Conservation (phyloP, 805 yeast species). For the Priceomyces castillae region DNA sequence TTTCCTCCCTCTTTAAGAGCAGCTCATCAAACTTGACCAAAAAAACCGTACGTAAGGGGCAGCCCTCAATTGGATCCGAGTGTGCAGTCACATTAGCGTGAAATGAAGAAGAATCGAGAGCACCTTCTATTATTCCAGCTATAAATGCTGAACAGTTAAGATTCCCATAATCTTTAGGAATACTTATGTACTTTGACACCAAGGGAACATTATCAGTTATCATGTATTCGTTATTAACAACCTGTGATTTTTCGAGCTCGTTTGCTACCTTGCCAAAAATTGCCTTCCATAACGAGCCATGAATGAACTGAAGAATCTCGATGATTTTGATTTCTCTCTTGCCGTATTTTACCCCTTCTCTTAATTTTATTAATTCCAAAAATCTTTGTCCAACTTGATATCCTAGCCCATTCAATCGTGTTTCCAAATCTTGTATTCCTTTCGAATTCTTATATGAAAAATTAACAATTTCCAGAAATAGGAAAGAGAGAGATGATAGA, state of each 20-base stretch:
- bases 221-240: constrained; percentile 69
- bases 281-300: constrained; percentile 68
- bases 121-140: constrained; percentile 84
- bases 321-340: constrained; percentile 66
- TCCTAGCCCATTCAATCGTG: constrained; percentile 66
- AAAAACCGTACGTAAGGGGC: constrained; percentile 70
- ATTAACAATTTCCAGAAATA: constrained; percentile 69
- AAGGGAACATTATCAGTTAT: constrained; percentile 74
- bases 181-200: constrained; percentile 66
- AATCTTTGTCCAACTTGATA: constrained; percentile 72
- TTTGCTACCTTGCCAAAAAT: constrained; percentile 75
- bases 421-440: constrained; percentile 61
- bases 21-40: constrained; percentile 65
- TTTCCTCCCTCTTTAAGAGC: constrained; percentile 53
- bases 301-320: constrained; percentile 69
- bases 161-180: constrained; percentile 75
- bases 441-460: constrained; percentile 59
- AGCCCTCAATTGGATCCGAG: constrained; percentile 57
- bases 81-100: constrained; percentile 83
- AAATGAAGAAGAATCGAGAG: constrained; percentile 69
- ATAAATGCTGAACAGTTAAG: constrained; percentile 79
- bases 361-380: constrained; percentile 62
- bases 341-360: constrained; percentile 61
- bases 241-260: constrained; percentile 70
- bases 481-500: constrained; percentile 61